A percentile compares a stretch with the other conserved stretches of the same genome.
phyloP scores from a whole-genome alignment of 1,284 basidiomycete genomes.

The Rhodotorula sp. region DNA sequence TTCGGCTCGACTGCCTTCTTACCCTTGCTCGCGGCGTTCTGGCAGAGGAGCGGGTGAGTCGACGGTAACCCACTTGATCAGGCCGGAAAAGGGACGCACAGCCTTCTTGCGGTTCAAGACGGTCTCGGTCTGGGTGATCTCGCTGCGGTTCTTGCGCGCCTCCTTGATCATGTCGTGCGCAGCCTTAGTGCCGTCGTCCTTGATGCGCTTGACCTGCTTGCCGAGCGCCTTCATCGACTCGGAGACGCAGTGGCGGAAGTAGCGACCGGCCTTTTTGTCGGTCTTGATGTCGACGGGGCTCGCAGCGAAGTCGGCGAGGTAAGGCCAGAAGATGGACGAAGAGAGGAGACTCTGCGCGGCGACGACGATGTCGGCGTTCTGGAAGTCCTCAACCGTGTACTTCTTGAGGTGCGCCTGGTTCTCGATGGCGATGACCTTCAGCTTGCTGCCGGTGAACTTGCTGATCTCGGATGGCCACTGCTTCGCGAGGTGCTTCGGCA shows the following conservation, averaged over 20 bases:
- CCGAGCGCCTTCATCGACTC: conserved; percentile 62
- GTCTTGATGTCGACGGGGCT: conserved; percentile 57
- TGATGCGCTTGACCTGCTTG: conserved; percentile 67
- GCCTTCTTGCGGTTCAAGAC: conserved; percentile 7
- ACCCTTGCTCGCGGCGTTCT: conserved; percentile 55
- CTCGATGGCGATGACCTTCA: conserved; percentile 59
- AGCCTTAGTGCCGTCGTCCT: conserved; percentile 59
- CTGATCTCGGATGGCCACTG: conserved; percentile 86
- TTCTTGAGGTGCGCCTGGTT: conserved; percentile 63
- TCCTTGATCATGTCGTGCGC: conserved; percentile 64
- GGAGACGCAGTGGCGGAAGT: conserved; percentile 77
- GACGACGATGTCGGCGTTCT: conserved; percentile 82
- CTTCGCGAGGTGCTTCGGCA: conserved; percentile 77
- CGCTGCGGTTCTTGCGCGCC: conserved; percentile 38
- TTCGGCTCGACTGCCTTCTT: conserved; percentile 44
- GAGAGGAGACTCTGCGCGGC: conserved; percentile 84
- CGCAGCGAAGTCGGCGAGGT: conserved; percentile 69
- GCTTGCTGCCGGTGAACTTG: conserved; percentile 66
- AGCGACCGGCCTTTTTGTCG: conserved; percentile 66
- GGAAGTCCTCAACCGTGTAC: conserved; percentile 71
- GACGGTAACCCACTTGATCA: too few relatives aligned
- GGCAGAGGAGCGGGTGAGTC: not conserved
- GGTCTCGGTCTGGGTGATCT: conserved; percentile 11
- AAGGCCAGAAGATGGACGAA: conserved; percentile 71
- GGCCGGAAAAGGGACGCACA: not conserved